Base-by-base conservation (phyloP, 352 stramenopile species). In the Phytophthora tentaculata region DNA sequence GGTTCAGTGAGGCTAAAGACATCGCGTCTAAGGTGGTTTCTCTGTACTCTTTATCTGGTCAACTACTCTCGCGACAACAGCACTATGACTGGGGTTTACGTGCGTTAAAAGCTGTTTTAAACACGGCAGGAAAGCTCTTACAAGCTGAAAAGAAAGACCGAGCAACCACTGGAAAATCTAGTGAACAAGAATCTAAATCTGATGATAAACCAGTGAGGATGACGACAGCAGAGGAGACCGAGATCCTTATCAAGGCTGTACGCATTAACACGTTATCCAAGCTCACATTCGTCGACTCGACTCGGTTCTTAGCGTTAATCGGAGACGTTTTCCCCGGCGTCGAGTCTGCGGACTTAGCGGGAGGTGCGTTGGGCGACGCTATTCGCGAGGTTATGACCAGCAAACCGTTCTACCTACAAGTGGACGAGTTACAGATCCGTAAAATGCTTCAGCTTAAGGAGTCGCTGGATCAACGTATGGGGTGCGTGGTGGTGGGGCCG, bases 401-500 rank as follows among this genome's bases (percentile, higher is more conserved):
- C 9, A 97, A 98, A 55, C 86, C 90, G 0, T 98, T 97, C 63
- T 88, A 80, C 56, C 67, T 98, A 7, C 81, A 96, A 58, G 76
- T 92, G 1, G 94, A 98, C 55, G 92, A 98, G 20, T 61, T 89
- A 4, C 92, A 98, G 73, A 87, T 98, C 14, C 78, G 89, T 2
- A 98, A 98, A 76, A 98, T 98, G 91, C 76, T 98, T 26, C 94
- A 98, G 64, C 82, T 98, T 6, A 98, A 98, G 70, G 96, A 98
- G 65, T 95, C 90, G 3, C 80, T 98, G 1, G 94, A 98, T 58
- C 94, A 98, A 61, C 90, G 96, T 43, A 98, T 98, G 90, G 94
- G 96, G 0, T 98, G 94, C 61, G 94, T 98, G 8, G 83, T 98
- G 14, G 95, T 98, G 0, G 96, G 96, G 0, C 95, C 94, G 0